phyloP scores from a whole-genome alignment of 2,329 filamentous ascomycete genomes.

The Calonectria henricotiae region DNA sequence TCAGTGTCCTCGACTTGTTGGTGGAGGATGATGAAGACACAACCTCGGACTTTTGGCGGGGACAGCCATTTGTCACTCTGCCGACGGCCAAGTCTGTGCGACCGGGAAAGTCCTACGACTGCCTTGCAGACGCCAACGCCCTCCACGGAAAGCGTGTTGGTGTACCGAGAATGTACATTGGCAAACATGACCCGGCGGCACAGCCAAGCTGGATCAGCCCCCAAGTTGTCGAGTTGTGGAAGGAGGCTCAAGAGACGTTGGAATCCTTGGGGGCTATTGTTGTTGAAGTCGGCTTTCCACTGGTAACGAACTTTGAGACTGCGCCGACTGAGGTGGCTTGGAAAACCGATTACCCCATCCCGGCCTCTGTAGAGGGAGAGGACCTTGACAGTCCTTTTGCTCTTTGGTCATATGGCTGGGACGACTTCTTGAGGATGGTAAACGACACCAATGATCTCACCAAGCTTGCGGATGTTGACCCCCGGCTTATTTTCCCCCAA shows the following conservation, averaged over 20 bases:
- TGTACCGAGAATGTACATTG: slow-evolving; percentile 35
- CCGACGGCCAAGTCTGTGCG: slow-evolving; percentile 49
- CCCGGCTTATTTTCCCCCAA: slow-evolving; percentile 6
- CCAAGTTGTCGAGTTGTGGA: slow-evolving; percentile 51
- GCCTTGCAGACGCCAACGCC: slow-evolving; percentile 49
- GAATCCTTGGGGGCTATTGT: slow-evolving; percentile 62
- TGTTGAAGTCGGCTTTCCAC: slow-evolving; percentile 55
- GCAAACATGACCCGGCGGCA: slow-evolving; percentile 7
- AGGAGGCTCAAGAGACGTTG: slow-evolving; percentile 56
- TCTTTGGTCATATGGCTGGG: slow-evolving; percentile 16
- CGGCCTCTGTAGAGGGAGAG: slow-evolving; percentile 29
- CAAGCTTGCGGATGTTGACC: slow-evolving; percentile 1
- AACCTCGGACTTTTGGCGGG: slow-evolving; percentile 68
- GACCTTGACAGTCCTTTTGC: background rate
- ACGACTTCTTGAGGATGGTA: slow-evolving; percentile 16
- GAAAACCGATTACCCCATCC: slow-evolving; percentile 37
- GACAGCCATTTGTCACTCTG: slow-evolving; percentile 65
- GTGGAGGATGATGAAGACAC: slow-evolving; percentile 61
- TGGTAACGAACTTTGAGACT: slow-evolving; percentile 1
- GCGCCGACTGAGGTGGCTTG: slow-evolving; percentile 19
- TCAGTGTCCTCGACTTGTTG: slow-evolving; percentile 67
- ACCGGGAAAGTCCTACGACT: slow-evolving; percentile 54
- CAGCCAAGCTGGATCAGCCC: slow-evolving; percentile 40
- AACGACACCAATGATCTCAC: background rate
- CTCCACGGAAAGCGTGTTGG: slow-evolving; percentile 43